Evolutionary conservation across 2,329 filamentous ascomycete genomes (phyloP), one percentile per base, ranked within the genome.

Genomic region (Chrysosporium keratinophilum): DNA sequence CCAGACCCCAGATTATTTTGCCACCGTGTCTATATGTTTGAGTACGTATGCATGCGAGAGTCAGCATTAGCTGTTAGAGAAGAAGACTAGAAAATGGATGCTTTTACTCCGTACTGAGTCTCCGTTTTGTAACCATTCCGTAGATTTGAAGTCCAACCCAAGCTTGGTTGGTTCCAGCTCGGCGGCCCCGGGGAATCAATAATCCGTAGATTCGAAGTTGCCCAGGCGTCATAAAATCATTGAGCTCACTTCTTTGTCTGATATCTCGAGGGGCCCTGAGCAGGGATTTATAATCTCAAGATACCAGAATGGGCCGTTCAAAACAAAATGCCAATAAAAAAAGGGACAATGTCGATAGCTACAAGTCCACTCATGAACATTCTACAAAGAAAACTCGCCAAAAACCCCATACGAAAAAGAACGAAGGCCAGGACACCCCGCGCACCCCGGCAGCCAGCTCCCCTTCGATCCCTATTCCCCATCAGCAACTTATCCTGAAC

Each of bases 401-500:
- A 11, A 42, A 42, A 35, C 7, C 28, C n/a, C 19, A 52, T 35
- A 1, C 34, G 9, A 52, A 48, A 15, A 43, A 33, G 12, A 5
- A 20, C 14, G 31, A 7, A 31, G 11, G 31, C 11, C 12, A 19
- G 5, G 9, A 14, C 11, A 3, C 19, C n/a, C 12, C 33, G 31
- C 35, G n/a, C 46, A 45, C 15, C 42, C 41, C 49, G 33, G 28
- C 52, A 10, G 46, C 28, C 20, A 11, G 9, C 33, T 17, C 12
- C 31, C 11, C 40, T 3, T 37, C 62, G 17, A 64, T 81, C 15
- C 75, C 78, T 0, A 44, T 76, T 6, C 69, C 76, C 40, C 65
- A 83, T 1, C 85, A 88, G 64, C 87, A 90, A 67, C 72, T 78
- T 35, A 75, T 93, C 23, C 74, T 95, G 45, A 78, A 88, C 61